Percentiles rank a stretch among this genome's conserved stretches.
These are phyloP conservation scores for Piloderma croceum DNA, from an alignment of 768 basidiomycete genomes.

Conservation along the genomic window DNA sequence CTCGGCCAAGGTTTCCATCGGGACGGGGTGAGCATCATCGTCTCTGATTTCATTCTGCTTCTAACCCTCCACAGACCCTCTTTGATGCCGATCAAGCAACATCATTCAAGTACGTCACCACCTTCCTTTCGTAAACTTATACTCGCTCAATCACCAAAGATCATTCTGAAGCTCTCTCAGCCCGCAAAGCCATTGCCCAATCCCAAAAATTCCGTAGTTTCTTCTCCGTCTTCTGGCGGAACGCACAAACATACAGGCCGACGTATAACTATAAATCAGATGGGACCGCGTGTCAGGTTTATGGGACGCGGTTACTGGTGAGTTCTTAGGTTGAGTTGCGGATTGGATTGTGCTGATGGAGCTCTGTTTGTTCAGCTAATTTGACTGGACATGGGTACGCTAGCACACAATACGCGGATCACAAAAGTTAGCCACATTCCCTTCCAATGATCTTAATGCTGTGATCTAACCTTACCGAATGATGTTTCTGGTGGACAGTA, in stretches of 20 bases:
- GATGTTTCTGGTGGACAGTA: constrained; percentile 45
- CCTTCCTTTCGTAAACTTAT: neutral
- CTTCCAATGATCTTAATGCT: too few relatives aligned
- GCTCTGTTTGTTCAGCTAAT: too few relatives aligned
- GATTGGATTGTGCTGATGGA: too few relatives aligned
- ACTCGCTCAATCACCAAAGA: constrained; percentile 35
- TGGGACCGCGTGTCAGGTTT: constrained; percentile 79
- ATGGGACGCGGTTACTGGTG: constrained; percentile 88
- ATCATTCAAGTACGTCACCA: constrained; percentile 45
- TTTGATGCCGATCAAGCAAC: constrained; percentile 84
- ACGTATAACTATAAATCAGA: constrained; percentile 66
- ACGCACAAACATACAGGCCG: constrained; percentile 51
- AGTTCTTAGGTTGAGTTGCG: too few relatives aligned
- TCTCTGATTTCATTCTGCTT: neutral
- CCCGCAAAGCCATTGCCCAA: constrained; percentile 62
- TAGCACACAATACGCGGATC: constrained; percentile 82
- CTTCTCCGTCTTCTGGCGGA: constrained; percentile 55
- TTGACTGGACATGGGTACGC: constrained; percentile 92
- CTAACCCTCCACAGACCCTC: constrained; percentile 44
- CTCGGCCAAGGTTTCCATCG: constrained; percentile 72
- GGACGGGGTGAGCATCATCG: constrained; percentile 65
- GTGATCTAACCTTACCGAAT: too few relatives aligned
- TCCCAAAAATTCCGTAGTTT: constrained; percentile 72
- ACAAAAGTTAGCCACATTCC: too few relatives aligned
- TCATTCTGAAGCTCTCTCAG: constrained; percentile 63